Evolutionary conservation across 139 green algal genomes (phyloP), one percentile per base, ranked within the genome.

Genomic region (Tetraselmis striata): DNA sequence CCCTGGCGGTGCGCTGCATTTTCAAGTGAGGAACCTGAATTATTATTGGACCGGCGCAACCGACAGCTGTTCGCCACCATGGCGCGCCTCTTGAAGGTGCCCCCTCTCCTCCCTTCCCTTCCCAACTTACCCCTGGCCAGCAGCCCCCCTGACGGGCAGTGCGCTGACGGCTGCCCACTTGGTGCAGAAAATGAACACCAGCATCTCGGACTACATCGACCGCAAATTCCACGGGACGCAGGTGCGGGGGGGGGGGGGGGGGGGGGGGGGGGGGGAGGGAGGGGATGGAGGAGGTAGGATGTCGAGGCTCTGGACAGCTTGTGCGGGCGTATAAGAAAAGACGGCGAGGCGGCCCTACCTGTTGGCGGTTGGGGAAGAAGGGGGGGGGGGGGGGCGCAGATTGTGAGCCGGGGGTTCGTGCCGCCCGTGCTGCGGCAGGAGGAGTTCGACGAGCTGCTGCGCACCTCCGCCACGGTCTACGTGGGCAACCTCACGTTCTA

Each of bases 401-500:
- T n/a, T n/a, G n/a, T n/a, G n/a, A n/a, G n/a, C n/a, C n/a, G n/a
- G n/a, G n/a, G n/a, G n/a, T n/a, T n/a, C n/a, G n/a, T n/a, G n/a
- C 28, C 79, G 77, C 11, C 30, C 11, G 1, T 83, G 32, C 67
- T 78, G 67, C 26, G 28, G n/a, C 89, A 95, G 87, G 91, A 94
- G n/a, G 89, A 97, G 29, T 99, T 95, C 89, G 89, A 95, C 31
- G 78, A 91, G 28, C 82, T 85, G 1, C 83, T 99, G 76, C 83
- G 75, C 23, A 89, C 79, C 5, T 94, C 88, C n/a, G 94, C 91
- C 31, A 96, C 96, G 0, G 86, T 99, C 2, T 99, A 99, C 82
- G 89, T 99, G 0, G 97, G 97, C 76, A 99, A 99, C 90, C 86
- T 99, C 2, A 95, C 92, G 0, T 99, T 99, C 88, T 98, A 90